These are phyloP conservation scores for Leishmania major DNA, from an alignment of 208 protist species.

Conservation along the genomic window DNA sequence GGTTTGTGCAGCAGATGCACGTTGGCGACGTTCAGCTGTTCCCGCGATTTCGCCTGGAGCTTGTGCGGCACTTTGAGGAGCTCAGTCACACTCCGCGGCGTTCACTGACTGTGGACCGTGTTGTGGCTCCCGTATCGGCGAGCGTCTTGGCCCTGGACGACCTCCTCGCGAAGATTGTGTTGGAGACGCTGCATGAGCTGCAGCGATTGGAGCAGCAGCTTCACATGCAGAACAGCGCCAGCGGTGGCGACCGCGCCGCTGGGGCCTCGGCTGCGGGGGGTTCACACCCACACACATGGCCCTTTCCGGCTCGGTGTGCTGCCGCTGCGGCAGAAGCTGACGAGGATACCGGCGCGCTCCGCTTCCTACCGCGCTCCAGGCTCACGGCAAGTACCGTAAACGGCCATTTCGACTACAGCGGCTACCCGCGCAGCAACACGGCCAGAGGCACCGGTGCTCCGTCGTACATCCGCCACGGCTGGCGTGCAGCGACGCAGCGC, in stretches of 20 bases:
- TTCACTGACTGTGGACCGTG: slow-evolving; percentile 61
- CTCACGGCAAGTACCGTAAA: slow-evolving; percentile 17
- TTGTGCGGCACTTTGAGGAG: slow-evolving; percentile 82
- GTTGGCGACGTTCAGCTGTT: slow-evolving; percentile 83
- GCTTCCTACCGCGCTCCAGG: slow-evolving; percentile 38
- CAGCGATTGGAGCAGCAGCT: slow-evolving; percentile 38
- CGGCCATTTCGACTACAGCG: slow-evolving; percentile 32
- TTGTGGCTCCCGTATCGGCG: slow-evolving; percentile 42
- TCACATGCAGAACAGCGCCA: neutral
- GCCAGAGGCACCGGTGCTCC: neutral
- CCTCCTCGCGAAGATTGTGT: slow-evolving; percentile 61
- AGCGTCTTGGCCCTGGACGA: slow-evolving; percentile 45
- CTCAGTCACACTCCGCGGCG: slow-evolving; percentile 28
- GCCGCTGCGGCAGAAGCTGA: slow-evolving; percentile 11
- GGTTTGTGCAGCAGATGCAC: slow-evolving; percentile 67
- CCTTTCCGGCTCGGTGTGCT: neutral
- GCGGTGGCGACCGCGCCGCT: neutral
- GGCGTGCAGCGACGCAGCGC: slow-evolving; percentile 29
- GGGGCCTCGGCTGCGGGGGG: neutral
- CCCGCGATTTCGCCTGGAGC: slow-evolving; percentile 77
- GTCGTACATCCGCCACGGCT: slow-evolving; percentile 25
- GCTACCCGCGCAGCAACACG: neutral
- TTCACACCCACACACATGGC: neutral
- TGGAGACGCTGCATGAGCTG: slow-evolving; percentile 72
- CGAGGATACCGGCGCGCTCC: slow-evolving; percentile 22